Conservation (phyloP, 2,329 filamentous ascomycete species). For the Colletotrichum echinochloae region DNA sequence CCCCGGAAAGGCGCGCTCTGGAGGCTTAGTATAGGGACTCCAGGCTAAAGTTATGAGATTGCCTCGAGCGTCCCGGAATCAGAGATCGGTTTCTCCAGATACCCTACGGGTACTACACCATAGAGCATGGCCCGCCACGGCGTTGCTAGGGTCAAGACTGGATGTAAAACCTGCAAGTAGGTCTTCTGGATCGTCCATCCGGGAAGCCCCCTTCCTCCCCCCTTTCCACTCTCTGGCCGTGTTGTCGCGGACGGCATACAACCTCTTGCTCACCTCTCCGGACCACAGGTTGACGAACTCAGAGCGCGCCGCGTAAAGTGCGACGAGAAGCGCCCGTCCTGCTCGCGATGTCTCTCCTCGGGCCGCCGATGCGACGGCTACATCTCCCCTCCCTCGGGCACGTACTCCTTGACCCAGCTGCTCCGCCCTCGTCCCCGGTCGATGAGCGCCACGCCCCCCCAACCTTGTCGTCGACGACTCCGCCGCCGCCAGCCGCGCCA, state of each 20-base stretch:
- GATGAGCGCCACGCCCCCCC: background rate
- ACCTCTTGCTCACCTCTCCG: background rate
- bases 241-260: background rate
- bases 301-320: constrained; percentile 40
- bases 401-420: constrained; percentile 17
- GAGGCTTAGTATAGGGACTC: background rate
- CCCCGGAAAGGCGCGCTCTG: background rate
- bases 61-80: background rate
- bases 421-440: background rate
- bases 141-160: constrained; percentile 36
- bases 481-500: constrained; percentile 34
- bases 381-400: background rate
- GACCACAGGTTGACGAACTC: background rate
- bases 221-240: too few relatives aligned
- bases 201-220: too few relatives aligned
- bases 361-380: constrained; percentile 41
- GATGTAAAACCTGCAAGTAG: constrained; percentile 42
- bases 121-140: constrained; percentile 10
- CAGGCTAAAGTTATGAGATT: background rate
- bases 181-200: background rate
- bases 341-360: constrained; percentile 38
- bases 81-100: too few relatives aligned
- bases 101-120: background rate
- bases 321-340: constrained; percentile 40
- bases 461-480: constrained; percentile 21